A percentile compares a stretch with the other conserved stretches of the same genome.
Evolutionary conservation across 768 basidiomycete species (phyloP).

Genomic region (Megacollybia marginata): DNA sequence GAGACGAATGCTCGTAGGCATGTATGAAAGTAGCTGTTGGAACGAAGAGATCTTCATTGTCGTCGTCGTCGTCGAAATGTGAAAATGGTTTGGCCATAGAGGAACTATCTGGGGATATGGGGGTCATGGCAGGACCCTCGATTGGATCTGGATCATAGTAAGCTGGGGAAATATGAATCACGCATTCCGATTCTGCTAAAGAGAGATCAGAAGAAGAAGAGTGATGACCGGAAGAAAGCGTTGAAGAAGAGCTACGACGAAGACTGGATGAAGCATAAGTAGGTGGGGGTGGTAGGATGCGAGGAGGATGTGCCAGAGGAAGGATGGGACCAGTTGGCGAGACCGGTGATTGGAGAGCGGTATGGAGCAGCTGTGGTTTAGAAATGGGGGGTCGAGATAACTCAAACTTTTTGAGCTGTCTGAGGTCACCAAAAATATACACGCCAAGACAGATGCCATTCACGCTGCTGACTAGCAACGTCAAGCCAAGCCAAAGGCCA

Average conservation of each 20-base stretch:
- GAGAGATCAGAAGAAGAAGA: constrained; percentile 17
- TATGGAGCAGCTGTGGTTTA: constrained; percentile 30
- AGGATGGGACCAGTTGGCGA: not conserved
- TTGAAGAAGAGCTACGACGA: constrained; percentile 8
- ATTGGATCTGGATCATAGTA: constrained; percentile 17
- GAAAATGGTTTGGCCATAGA: constrained; percentile 9
- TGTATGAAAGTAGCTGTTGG: constrained; percentile 45
- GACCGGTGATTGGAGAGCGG: constrained; percentile 11
- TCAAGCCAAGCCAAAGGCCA: constrained; percentile 64
- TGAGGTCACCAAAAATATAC: constrained; percentile 72
- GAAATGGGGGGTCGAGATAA: constrained; percentile 65
- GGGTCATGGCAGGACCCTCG: constrained; percentile 18
- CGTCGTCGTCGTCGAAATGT: constrained; percentile 10
- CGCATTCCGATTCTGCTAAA: constrained; percentile 11
- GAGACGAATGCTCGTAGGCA: constrained; percentile 29
- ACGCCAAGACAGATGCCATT: constrained; percentile 74
- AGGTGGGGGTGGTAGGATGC: not conserved
- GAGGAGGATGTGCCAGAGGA: not conserved
- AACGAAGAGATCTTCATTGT: constrained; percentile 16
- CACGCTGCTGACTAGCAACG: constrained; percentile 52
- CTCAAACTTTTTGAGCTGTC: constrained; percentile 74
- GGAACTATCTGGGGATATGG: constrained; percentile 2
- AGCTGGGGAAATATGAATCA: constrained; percentile 18
- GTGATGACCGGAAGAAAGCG: constrained; percentile 2
- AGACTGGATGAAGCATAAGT: not conserved